A percentile compares a stretch with the other conserved stretches of the same genome.
Evolutionary conservation across 768 basidiomycete species (phyloP).

Genomic region (Hypholoma fasciculare): DNA sequence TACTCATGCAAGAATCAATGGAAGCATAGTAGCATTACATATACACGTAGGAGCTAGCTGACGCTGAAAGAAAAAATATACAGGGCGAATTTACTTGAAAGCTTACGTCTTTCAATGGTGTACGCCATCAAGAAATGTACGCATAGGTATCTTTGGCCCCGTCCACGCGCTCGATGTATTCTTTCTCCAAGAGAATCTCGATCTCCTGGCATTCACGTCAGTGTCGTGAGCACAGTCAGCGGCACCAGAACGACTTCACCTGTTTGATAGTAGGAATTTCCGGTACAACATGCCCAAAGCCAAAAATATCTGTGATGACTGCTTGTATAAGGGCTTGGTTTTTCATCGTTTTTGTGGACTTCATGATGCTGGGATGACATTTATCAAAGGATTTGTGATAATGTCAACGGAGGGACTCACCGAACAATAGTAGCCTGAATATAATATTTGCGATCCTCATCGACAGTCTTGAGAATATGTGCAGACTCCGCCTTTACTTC

Average conservation of each 20-base stretch:
- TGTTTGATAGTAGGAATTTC: slow-evolving; percentile 98
- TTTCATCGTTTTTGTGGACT: slow-evolving; percentile 93
- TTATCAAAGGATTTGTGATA: not conserved
- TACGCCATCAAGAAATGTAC: slow-evolving; percentile 71
- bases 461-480: slow-evolving; percentile 91
- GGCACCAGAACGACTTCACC: slow-evolving; percentile 38
- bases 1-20: no score
- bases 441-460: slow-evolving; percentile 95
- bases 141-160: slow-evolving; percentile 88
- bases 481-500: slow-evolving; percentile 90
- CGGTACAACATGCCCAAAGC: slow-evolving; percentile 86
- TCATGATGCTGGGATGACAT: slow-evolving; percentile 72
- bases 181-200: slow-evolving; percentile 90
- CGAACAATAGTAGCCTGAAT: slow-evolving; percentile 95
- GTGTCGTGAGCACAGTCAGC: not conserved
- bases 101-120: no score
- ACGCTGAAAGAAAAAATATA: no score
- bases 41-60: no score
- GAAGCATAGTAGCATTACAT: no score
- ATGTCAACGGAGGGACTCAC: slow-evolving; percentile 27
- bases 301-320: slow-evolving; percentile 85
- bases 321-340: slow-evolving; percentile 89
- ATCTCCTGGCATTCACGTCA: slow-evolving; percentile 60
- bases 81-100: no score
- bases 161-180: slow-evolving; percentile 94